These are phyloP conservation scores for Trichoderma arundinaceum DNA, from an alignment of 2,329 filamentous ascomycete species.

Conservation along the genomic window DNA sequence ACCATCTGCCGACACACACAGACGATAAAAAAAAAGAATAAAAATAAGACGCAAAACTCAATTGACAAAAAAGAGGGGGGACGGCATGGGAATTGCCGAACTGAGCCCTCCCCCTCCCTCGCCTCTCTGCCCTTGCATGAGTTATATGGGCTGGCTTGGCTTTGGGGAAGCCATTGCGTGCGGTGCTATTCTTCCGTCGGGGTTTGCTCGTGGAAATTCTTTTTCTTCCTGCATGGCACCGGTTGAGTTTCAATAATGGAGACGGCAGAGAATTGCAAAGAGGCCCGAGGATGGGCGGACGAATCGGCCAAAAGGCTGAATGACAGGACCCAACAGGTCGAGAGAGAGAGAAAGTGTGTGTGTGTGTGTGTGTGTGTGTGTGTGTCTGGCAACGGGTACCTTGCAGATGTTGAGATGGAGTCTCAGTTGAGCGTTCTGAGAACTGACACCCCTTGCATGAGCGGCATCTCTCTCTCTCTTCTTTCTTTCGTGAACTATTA, in stretches of 20 bases:
- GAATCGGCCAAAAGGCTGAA: too few relatives aligned
- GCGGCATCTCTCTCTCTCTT: background rate
- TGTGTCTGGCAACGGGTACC: constrained; percentile 11
- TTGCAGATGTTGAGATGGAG: constrained; percentile 10
- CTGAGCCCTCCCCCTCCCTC: background rate
- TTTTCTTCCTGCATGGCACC: constrained; percentile 11
- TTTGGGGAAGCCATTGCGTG: background rate
- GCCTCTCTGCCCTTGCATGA: background rate
- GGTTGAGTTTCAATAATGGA: too few relatives aligned
- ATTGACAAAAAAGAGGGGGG: background rate
- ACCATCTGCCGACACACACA: background rate
- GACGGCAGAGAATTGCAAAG: background rate
- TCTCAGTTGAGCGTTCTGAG: background rate
- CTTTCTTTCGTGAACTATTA: background rate
- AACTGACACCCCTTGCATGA: constrained; percentile 13
- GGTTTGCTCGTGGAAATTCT: too few relatives aligned
- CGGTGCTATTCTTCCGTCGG: constrained; percentile 1
- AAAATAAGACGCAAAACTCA: constrained; percentile 13
- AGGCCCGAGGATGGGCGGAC: background rate
- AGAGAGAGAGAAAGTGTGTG: background rate
- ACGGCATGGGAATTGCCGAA: constrained; percentile 10
- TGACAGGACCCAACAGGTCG: background rate
- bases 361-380: background rate
- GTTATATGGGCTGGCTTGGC: background rate
- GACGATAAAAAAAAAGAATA: background rate